phyloP scores from a whole-genome alignment of 1,139 yeast species.

The Candida tropicalis region DNA sequence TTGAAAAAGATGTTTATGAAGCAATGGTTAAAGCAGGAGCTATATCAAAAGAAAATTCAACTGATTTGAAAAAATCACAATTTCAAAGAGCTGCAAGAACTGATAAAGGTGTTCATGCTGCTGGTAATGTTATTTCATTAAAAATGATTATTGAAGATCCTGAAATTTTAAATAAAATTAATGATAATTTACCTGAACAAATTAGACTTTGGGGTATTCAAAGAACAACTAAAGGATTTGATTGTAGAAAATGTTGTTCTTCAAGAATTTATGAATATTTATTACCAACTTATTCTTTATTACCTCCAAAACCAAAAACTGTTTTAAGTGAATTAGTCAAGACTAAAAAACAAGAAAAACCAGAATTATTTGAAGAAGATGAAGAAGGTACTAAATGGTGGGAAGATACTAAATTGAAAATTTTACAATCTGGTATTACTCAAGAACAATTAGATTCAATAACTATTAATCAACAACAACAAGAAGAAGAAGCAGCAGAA shows the following conservation, averaged over 20 bases:
- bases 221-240: conserved; percentile 88
- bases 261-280: conserved; percentile 92
- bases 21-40: conserved; percentile 93
- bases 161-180: conserved; percentile 74
- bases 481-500: conserved; percentile 25
- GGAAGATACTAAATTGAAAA: conserved; percentile 52
- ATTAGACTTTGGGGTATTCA: conserved; percentile 93
- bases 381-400: conserved; percentile 75
- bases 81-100: conserved; percentile 98
- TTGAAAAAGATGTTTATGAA: conserved; percentile 85
- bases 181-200: conserved; percentile 74
- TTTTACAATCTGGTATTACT: conserved; percentile 50
- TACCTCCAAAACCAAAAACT: conserved; percentile 85
- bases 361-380: conserved; percentile 58
- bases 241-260: conserved; percentile 93
- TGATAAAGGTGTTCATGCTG: conserved; percentile 99
- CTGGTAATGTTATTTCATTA: conserved; percentile 89
- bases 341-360: conserved; percentile 53
- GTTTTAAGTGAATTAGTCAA: conserved; percentile 61
- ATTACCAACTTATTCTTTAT: conserved; percentile 84
- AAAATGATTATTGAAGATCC: conserved; percentile 88
- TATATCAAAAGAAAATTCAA: conserved; percentile 82
- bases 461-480: conserved; percentile 3
- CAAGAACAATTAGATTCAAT: conserved; percentile 38
- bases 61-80: conserved; percentile 86